Conservation (phyloP, 1,284 basidiomycete species). For the Fomes fomentarius region DNA sequence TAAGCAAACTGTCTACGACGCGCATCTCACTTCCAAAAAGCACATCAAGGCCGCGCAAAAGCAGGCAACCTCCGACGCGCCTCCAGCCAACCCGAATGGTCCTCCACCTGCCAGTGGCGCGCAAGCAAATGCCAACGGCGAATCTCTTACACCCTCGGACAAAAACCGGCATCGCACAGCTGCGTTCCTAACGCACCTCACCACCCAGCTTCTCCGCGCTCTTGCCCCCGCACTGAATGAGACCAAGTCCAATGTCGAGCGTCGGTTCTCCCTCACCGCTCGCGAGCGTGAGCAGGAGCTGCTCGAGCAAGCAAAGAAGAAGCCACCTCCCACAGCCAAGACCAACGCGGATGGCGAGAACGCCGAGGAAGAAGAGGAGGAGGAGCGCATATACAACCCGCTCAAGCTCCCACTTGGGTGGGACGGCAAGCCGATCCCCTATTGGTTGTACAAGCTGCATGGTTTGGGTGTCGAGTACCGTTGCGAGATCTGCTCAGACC, state of each 20-base stretch:
- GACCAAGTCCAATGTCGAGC: conserved; percentile 95
- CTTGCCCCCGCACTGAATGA: conserved; percentile 79
- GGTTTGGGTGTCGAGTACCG: conserved; percentile 96
- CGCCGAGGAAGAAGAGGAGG: conserved; percentile 89
- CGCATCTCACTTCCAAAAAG: conserved; percentile 93
- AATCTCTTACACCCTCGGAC: conserved; percentile 41
- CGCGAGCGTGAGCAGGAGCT: conserved; percentile 94
- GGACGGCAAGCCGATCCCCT: conserved; percentile 99
- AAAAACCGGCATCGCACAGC: conserved; percentile 67
- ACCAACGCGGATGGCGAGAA: conserved; percentile 48
- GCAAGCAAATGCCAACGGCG: conserved; percentile 20
- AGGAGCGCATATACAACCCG: conserved; percentile 96
- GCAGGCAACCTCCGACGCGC: conserved; percentile 55
- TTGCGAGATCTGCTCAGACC: conserved; percentile 97
- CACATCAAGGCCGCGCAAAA: conserved; percentile 89
- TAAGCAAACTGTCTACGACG: conserved; percentile 98
- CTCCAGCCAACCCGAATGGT: conserved; percentile 67
- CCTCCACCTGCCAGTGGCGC: conserved; percentile 36
- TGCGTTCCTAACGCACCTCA: conserved; percentile 76
- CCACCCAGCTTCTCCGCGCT: conserved; percentile 65
- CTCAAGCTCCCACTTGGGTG: conserved; percentile 96
- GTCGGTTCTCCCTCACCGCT: conserved; percentile 94
- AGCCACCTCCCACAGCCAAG: conserved; percentile 54
- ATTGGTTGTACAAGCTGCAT: conserved; percentile 98
- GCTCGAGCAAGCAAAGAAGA: conserved; percentile 79